Conservation (phyloP, 352 stramenopile genomes). For the Phytophthora chlamydospora region DNA sequence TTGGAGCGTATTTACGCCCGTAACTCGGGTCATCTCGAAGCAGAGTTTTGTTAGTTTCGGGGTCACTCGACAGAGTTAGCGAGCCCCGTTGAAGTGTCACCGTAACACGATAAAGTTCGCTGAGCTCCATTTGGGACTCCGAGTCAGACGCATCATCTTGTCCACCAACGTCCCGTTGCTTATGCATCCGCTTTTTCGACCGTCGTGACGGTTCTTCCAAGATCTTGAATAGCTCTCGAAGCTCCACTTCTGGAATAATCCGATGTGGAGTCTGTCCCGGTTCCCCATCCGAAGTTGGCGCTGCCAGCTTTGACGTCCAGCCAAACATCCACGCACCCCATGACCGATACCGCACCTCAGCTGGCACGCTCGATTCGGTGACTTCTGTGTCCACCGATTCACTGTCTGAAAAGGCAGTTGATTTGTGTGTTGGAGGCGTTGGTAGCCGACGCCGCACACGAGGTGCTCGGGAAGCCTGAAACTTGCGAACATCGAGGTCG, state of each 20-base stretch:
- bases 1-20: conserved; percentile 68
- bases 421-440: conserved; percentile 54
- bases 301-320: conserved; percentile 76
- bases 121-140: conserved; percentile 45
- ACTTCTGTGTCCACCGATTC: conserved; percentile 84
- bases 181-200: conserved; percentile 55
- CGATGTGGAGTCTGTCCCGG: conserved; percentile 39
- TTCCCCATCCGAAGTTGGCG: conserved; percentile 38
- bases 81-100: conserved; percentile 77
- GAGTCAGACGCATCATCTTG: conserved; percentile 41
- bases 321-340: conserved; percentile 90
- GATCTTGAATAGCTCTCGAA: conserved; percentile 89
- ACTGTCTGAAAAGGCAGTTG: conserved; percentile 63
- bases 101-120: conserved; percentile 75
- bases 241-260: conserved; percentile 79
- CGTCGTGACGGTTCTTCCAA: conserved; percentile 79
- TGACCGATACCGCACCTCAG: conserved; percentile 74
- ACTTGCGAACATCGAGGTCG: conserved; percentile 56
- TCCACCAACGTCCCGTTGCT: conserved; percentile 30
- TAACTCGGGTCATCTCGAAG: conserved; percentile 70
- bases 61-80: conserved; percentile 76
- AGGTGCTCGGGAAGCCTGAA: conserved; percentile 27
- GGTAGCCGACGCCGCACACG: conserved; percentile 30
- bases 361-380: conserved; percentile 72
- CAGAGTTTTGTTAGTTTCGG: conserved; percentile 69